These are phyloP conservation scores for Suhomyces chickasaworum DNA, from an alignment of 1,139 yeast species.

Conservation along the genomic window DNA sequence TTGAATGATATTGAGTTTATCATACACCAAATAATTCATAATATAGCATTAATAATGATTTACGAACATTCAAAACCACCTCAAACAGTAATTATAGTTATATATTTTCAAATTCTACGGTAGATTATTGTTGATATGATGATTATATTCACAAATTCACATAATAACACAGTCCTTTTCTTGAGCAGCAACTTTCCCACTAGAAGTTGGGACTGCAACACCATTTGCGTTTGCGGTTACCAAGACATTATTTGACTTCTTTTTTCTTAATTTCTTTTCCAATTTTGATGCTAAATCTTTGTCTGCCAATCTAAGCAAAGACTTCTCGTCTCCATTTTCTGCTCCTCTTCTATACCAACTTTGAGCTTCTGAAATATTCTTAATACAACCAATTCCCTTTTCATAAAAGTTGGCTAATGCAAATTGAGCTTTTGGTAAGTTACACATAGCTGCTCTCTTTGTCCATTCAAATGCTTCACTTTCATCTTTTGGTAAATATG, in stretches of 20 bases:
- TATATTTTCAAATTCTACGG: too few species aligned
- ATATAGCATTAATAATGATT: constrained; percentile 1
- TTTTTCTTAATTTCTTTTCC: constrained; percentile 33
- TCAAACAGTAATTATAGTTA: too few species aligned
- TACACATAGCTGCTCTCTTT: constrained; percentile 72
- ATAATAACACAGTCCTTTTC: constrained; percentile 51
- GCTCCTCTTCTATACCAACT: constrained; percentile 80
- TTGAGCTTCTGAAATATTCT: constrained; percentile 59
- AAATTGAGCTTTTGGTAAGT: constrained; percentile 80
- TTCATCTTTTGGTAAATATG: constrained; percentile 75
- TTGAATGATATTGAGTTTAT: constrained; percentile 20
- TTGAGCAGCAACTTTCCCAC: constrained; percentile 24
- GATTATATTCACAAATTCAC: constrained; percentile 18
- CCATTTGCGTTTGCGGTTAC: constrained; percentile 14
- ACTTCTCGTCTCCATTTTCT: constrained; percentile 69
- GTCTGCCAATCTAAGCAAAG: constrained; percentile 44
- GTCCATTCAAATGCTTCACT: constrained; percentile 96
- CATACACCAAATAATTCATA: not conserved
- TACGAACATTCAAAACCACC: not conserved
- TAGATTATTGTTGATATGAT: not conserved
- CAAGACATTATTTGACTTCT: constrained; percentile 14
- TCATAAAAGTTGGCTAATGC: constrained; percentile 85
- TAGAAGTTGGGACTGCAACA: constrained; percentile 5
- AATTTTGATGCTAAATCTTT: constrained; percentile 35
- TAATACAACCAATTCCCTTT: constrained; percentile 82